Base-by-base conservation (phyloP, 441 rosid species). In the Erodium texanum region DNA sequence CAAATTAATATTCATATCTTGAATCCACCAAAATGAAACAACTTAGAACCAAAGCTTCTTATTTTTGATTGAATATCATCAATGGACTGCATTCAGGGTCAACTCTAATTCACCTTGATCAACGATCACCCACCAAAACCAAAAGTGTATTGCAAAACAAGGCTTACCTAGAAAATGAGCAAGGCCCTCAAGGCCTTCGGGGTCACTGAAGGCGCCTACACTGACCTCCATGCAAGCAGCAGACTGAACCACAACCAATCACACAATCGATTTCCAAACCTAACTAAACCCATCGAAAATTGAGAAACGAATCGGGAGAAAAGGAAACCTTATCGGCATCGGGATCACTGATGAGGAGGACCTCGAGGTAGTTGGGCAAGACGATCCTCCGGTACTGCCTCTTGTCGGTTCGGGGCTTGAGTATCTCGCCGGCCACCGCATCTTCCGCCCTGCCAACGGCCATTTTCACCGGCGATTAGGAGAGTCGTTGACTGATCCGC, bases 181-280 rank as follows among this genome's bases (percentile, higher is more conserved):
- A 12, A 93, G 86, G 73, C 99, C 99, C 75, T 88, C 92, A 18
- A 93, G 84, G 56, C 96, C 96, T 58, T 48, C 85, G 3, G 99
- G 96, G 78, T 93, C 92, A 64, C 86, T 77, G 79, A 87, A 93
- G 67, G 85, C 77, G 71, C 99, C 99, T 45, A 93, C 89, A 52
- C 84, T 72, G 48, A 93, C 99, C 70, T 80, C 65, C 99, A 93
- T 93, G 24, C 92, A 89, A 76, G 99, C 97, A 76, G 96, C 92
- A 77, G 96, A 89, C 99, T 93, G 80, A 2, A 64, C 70, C 41
- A 52, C 3, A 54, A 43, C 41, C 10, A 61, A 62, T 3, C 24
- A 7, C 9, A 22, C 34, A 36, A 63, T 12, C 3, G 10, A 56
- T 20, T 34, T 2, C 2, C n/a, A 43, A 43, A 43, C 1, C 2